Evolutionary conservation across 2,329 filamentous ascomycete species (phyloP).

Genomic region (Exophiala sp.): DNA sequence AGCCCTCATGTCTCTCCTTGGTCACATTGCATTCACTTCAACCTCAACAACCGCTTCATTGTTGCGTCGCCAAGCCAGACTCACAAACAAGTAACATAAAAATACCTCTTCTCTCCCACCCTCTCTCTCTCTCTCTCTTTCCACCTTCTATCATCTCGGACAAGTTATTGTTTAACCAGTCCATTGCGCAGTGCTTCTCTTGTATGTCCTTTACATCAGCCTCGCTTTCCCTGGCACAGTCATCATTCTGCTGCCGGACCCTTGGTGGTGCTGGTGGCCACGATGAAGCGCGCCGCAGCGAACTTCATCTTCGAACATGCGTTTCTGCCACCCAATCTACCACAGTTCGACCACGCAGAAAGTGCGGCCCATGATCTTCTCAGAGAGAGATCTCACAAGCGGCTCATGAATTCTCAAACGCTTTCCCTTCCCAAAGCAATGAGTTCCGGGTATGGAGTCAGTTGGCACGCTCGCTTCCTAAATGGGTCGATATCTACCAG

Average conservation of each 20-base stretch:
- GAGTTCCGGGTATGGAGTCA: constrained; percentile 6
- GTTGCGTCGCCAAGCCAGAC: neutral
- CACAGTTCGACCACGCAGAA: constrained; percentile 36
- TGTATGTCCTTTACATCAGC: neutral
- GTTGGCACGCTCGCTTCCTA: neutral
- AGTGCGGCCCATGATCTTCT: constrained; percentile 10
- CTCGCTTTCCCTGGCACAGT: neutral
- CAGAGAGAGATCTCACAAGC: constrained; percentile 8
- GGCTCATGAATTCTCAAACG: constrained; percentile 1
- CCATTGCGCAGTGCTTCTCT: neutral
- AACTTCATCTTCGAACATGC: constrained; percentile 43
- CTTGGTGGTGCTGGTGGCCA: neutral
- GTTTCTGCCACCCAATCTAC: constrained; percentile 46
- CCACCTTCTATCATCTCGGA: neutral
- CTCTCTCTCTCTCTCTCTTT: neutral
- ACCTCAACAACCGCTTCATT: neutral
- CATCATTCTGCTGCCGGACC: constrained; percentile 1
- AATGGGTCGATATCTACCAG: constrained; percentile 17
- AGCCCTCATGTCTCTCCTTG: neutral
- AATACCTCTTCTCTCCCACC: neutral
- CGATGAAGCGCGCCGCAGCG: constrained; percentile 4
- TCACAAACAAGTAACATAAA: neutral
- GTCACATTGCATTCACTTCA: neutral
- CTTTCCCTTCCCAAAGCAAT: neutral
- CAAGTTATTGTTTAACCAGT: neutral